Evolutionary conservation across 2,329 filamentous ascomycete species (phyloP).

Genomic region (Hymenoscyphus salicellus): DNA sequence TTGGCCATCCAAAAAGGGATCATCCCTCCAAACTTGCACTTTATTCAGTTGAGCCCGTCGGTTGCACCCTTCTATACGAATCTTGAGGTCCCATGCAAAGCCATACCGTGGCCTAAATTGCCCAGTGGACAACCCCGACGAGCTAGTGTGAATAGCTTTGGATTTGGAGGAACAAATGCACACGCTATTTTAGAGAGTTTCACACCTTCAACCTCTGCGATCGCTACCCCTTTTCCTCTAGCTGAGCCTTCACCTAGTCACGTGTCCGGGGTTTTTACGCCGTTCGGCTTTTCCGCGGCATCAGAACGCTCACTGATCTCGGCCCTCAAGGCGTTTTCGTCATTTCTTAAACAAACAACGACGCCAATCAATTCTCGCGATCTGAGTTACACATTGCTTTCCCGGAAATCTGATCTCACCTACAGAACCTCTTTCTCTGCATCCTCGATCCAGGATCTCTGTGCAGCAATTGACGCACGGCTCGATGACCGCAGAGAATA

Average conservation of each 20-base stretch:
- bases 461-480: no score
- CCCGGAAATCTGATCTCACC: slow-evolving; percentile 2
- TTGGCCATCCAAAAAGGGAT: slow-evolving; percentile 27
- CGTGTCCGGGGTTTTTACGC: neutral
- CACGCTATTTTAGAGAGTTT: slow-evolving; percentile 37
- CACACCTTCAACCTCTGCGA: neutral
- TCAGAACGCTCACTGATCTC: slow-evolving; percentile 7
- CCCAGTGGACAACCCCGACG: neutral
- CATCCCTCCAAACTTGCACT: slow-evolving; percentile 32
- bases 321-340: neutral
- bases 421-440: slow-evolving; percentile 5
- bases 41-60: slow-evolving; percentile 37
- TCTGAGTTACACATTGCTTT: slow-evolving; percentile 7
- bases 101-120: slow-evolving; percentile 11
- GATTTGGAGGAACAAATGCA: slow-evolving; percentile 18
- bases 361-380: neutral
- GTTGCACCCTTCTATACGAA: slow-evolving; percentile 21
- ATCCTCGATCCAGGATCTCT: no score
- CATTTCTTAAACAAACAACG: neutral
- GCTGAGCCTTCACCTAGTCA: no score
- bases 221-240: neutral
- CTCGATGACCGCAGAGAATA: no score
- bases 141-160: slow-evolving; percentile 33
- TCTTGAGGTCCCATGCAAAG: neutral
- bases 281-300: slow-evolving; percentile 17